phyloP scores from a whole-genome alignment of 2,329 filamentous ascomycete genomes.

The Ceratocystis ficicola region DNA sequence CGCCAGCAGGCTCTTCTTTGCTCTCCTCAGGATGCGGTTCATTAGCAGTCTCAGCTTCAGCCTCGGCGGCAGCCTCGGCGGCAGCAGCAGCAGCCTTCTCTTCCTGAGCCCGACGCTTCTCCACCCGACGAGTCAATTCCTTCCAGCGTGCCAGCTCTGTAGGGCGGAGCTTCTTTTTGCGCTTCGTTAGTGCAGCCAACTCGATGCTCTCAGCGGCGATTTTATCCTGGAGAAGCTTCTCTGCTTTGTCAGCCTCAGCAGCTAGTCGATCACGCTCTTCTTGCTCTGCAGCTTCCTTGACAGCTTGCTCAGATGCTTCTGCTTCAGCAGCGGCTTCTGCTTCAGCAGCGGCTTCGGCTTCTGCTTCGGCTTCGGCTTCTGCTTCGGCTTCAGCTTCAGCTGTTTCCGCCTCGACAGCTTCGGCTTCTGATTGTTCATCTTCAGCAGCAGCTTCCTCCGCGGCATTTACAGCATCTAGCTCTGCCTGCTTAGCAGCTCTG shows the following conservation, averaged over 20 bases:
- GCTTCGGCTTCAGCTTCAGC: slow-evolving; percentile 17
- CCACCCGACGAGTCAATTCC: slow-evolving; percentile 30
- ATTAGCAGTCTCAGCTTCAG: slow-evolving; percentile 30
- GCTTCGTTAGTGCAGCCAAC: slow-evolving; percentile 34
- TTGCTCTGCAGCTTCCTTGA: slow-evolving; percentile 23
- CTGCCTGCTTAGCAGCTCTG: slow-evolving; percentile 25
- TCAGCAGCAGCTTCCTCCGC: slow-evolving; percentile 25
- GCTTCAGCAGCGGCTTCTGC: slow-evolving; percentile 24
- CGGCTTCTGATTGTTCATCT: slow-evolving; percentile 19
- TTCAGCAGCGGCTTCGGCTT: background rate
- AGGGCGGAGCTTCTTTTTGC: slow-evolving; percentile 39
- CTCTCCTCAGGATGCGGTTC: slow-evolving; percentile 9
- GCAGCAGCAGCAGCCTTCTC: slow-evolving; percentile 23
- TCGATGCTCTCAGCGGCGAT: slow-evolving; percentile 28
- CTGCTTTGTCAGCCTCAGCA: background rate
- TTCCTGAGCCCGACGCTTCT: slow-evolving; percentile 27
- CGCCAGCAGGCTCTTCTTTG: background rate
- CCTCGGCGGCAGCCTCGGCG: slow-evolving; percentile 25
- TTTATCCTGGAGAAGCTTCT: slow-evolving; percentile 1
- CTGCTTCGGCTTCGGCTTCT: slow-evolving; percentile 21
- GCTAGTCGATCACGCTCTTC: slow-evolving; percentile 23
- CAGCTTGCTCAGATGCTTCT: slow-evolving; percentile 26
- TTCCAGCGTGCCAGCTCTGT: slow-evolving; percentile 37
- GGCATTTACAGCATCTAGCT: slow-evolving; percentile 14
- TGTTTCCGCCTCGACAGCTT: slow-evolving; percentile 25